A percentile compares a stretch with the other conserved stretches of the same genome.
These are phyloP conservation scores for Croton laevigatus DNA, from an alignment of 441 rosid genomes.

Conservation along the genomic window DNA sequence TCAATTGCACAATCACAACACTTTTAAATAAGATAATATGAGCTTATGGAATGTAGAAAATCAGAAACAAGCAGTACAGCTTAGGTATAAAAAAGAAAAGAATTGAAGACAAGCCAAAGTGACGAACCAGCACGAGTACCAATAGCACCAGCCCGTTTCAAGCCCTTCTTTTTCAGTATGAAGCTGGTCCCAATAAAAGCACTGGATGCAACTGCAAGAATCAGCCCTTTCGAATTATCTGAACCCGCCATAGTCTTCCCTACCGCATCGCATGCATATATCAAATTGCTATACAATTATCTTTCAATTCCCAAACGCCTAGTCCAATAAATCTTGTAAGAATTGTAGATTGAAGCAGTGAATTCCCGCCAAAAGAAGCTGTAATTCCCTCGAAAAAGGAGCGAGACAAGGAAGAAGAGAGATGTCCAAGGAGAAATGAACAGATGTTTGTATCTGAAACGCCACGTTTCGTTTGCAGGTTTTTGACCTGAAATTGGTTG, in stretches of 20 bases:
- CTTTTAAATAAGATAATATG: background rate
- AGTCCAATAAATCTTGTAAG: background rate
- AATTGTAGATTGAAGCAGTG: background rate
- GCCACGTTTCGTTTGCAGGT: background rate
- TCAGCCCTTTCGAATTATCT: conserved; percentile 69
- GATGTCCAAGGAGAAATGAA: background rate
- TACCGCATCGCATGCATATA: background rate
- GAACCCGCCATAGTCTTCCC: conserved; percentile 38
- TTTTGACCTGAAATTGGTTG: background rate
- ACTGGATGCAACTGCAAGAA: conserved; percentile 60
- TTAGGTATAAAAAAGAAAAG: background rate
- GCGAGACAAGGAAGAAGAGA: no score
- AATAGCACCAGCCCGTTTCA: conserved; percentile 48
- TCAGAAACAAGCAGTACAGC: background rate
- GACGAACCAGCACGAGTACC: conserved; percentile 32
- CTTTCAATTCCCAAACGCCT: background rate
- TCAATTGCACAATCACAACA: background rate
- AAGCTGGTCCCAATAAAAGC: conserved; percentile 67
- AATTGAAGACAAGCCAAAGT: background rate
- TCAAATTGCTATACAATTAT: background rate
- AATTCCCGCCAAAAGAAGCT: background rate
- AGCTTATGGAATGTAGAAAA: background rate
- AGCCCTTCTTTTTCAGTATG: conserved; percentile 64
- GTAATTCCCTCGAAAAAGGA: conserved; percentile 4
- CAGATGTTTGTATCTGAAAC: background rate